Evolutionary conservation across 2,329 filamentous ascomycete species (phyloP), one percentile per base, ranked within the genome.

Genomic region (Graphium sp.): DNA sequence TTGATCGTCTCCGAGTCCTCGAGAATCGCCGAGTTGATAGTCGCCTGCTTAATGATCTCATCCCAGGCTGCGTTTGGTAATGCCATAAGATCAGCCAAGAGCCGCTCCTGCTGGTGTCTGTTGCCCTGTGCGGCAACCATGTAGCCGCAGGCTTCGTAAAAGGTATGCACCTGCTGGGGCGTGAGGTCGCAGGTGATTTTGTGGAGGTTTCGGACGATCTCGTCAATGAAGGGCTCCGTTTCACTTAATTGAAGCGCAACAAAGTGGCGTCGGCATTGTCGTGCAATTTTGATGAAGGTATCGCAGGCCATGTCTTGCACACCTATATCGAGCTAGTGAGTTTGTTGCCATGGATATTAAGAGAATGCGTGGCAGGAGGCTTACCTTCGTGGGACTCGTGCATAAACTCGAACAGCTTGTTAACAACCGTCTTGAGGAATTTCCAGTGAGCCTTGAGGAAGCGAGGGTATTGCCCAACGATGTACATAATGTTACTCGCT

Each of bases 271-370:
- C 89, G 80, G 58, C 89, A 98, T 53, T 95, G 92, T 50, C 91
- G 87, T 16, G 89, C 91, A 48, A 98, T 98, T 63, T 98, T 98
- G 57, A 98, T 98, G 46, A 98, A 98, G 0, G 89, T 98, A 54
- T 98, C 91, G 50, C 89, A 98, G 44, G 89, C 89, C 91, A 98
- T 98, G 55, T 98, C 89, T 56, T 98, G 91, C 16, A 98, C 89
- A 60, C 83, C 74, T 79, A 38, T 35, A 22, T 16, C 14, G 14
- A 11, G 14, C 10, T 19, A 26, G 22, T 20, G 31, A 24, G 33
- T 33, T 54, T 41, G 52, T 46, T 27, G 33, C 15, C n/a, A 6
- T 9, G 22, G 8, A 31, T 16, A 8, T 14, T 7, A 23, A n/a
- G 18, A 11, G 10, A 24, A 19, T 4, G 4, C 9, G 11, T 10